phyloP scores from a whole-genome alignment of 768 basidiomycete genomes.

The Leccinum longicurvipes region DNA sequence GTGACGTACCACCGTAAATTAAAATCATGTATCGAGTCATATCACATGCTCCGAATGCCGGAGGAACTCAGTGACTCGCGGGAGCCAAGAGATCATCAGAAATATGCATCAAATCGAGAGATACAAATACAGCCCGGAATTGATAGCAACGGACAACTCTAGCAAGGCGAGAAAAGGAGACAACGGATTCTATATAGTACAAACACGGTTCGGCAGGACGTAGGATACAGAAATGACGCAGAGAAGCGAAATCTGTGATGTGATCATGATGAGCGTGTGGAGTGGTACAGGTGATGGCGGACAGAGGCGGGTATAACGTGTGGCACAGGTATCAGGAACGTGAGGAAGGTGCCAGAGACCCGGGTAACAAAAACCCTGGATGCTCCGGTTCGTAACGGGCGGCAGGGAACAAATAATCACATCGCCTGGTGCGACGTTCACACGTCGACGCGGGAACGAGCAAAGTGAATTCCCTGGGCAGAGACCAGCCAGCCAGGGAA shows the following conservation, averaged over 20 bases:
- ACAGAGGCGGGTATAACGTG: constrained; percentile 25
- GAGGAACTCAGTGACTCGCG: too few relatives aligned
- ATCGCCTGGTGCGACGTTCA: constrained; percentile 19
- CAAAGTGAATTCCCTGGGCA: constrained; percentile 12
- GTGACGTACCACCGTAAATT: too few relatives aligned
- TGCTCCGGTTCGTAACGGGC: constrained; percentile 12
- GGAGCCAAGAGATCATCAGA: not conserved
- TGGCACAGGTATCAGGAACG: constrained; percentile 32
- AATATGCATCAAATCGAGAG: not conserved
- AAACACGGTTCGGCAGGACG: constrained; percentile 1
- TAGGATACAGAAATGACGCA: constrained; percentile 22
- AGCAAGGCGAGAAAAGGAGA: not conserved
- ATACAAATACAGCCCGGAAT: not conserved
- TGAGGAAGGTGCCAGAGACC: constrained; percentile 13
- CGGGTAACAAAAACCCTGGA: constrained; percentile 11
- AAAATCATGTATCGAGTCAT: too few relatives aligned
- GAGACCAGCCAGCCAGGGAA: constrained; percentile 21
- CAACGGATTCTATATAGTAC: constrained; percentile 17
- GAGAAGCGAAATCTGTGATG: constrained; percentile 10
- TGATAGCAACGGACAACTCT: not conserved
- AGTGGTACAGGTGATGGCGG: constrained; percentile 27
- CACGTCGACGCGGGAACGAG: constrained; percentile 12
- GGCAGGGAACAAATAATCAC: constrained; percentile 23
- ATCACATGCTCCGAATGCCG: not conserved
- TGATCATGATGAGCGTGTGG: constrained; percentile 18